Conservation (phyloP, 495 filamentous ascomycete species). For the Physcia stellaris region DNA sequence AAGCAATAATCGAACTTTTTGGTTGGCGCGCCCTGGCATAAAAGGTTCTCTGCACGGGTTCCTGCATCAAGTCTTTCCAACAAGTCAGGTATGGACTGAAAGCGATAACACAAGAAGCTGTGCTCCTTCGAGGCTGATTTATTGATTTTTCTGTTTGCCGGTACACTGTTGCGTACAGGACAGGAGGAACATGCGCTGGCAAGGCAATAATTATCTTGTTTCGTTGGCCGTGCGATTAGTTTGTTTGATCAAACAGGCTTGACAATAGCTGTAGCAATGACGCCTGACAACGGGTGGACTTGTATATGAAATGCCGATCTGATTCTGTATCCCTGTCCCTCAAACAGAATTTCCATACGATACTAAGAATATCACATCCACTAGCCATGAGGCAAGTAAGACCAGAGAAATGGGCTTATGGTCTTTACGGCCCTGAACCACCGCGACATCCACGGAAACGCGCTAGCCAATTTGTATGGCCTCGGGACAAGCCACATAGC, state of each 20-base stretch:
- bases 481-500: slow-evolving; percentile 15
- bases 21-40: no score
- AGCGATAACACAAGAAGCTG: no score
- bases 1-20: no score
- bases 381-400: background rate
- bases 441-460: background rate
- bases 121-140: no score
- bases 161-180: no score
- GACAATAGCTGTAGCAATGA: background rate
- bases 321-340: background rate
- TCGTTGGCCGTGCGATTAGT: no score
- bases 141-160: no score
- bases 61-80: no score
- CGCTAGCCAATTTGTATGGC: slow-evolving; percentile 19
- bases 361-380: background rate
- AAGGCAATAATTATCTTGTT: no score
- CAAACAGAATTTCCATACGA: background rate
- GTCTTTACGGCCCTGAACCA: background rate
- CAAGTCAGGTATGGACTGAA: no score
- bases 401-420: background rate
- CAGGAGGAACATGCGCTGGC: no score
- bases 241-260: background rate
- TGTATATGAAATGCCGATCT: background rate
- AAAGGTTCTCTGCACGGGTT: no score
- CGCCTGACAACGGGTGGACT: background rate